Percentiles rank a stretch among this genome's conserved stretches.
Conservation (phyloP, 2,329 filamentous ascomycete genomes). For the Calycina herbarum region DNA sequence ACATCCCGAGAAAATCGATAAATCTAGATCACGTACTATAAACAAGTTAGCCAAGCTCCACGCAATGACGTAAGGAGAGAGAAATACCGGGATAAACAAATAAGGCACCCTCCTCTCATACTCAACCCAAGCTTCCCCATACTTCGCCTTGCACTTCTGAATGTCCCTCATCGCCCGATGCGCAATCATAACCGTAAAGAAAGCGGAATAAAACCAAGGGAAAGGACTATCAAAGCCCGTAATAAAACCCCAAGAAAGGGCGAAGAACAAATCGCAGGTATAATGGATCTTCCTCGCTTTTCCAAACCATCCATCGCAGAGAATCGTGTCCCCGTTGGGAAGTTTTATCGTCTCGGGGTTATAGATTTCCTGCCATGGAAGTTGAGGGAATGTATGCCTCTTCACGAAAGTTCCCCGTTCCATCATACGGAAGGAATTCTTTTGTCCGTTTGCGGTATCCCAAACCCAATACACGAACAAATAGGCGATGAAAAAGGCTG, state of each 20-base stretch:
- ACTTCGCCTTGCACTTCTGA: slow-evolving; percentile 72
- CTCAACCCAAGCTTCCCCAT: slow-evolving; percentile 78
- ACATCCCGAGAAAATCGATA: too few species aligned
- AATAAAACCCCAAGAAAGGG: slow-evolving; percentile 74
- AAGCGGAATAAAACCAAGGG: slow-evolving; percentile 86
- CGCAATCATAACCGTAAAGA: slow-evolving; percentile 77
- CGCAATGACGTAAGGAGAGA: too few species aligned
- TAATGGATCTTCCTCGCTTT: slow-evolving; percentile 80
- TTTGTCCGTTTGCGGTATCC: slow-evolving; percentile 90
- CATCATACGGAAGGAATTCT: slow-evolving; percentile 84
- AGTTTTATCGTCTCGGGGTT: slow-evolving; percentile 79
- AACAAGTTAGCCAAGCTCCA: too few species aligned
- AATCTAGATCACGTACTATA: too few species aligned
- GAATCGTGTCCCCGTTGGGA: slow-evolving; percentile 70
- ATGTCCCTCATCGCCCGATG: slow-evolving; percentile 78
- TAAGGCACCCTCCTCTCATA: slow-evolving; percentile 81
- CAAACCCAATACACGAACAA: slow-evolving; percentile 86
- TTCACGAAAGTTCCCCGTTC: slow-evolving; percentile 70
- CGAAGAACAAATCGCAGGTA: slow-evolving; percentile 77
- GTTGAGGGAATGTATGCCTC: slow-evolving; percentile 82
- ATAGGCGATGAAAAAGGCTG: slow-evolving; percentile 67
- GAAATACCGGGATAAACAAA: slow-evolving; percentile 72
- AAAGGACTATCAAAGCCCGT: slow-evolving; percentile 80
- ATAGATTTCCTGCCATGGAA: slow-evolving; percentile 82
- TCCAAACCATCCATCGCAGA: slow-evolving; percentile 85